A percentile compares a stretch with the other conserved stretches of the same genome.
phyloP scores from a whole-genome alignment of 768 basidiomycete species.

The Pleurotus eryngii region DNA sequence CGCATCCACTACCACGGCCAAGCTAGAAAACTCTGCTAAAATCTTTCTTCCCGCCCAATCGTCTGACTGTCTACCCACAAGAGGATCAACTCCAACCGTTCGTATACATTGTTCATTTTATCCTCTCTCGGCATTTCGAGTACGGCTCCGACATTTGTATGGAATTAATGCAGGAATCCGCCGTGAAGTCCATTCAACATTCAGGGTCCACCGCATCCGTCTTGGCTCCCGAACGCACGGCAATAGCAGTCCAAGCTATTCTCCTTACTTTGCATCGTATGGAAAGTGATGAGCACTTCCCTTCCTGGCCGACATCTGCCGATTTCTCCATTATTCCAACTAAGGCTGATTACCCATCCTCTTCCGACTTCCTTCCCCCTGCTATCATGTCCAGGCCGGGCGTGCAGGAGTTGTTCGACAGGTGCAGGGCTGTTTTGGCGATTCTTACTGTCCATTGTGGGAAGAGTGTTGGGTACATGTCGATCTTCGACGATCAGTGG shows the following conservation, averaged over 20 bases:
- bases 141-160: slow-evolving; percentile 80
- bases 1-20: slow-evolving; percentile 73
- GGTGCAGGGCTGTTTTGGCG: slow-evolving; percentile 54
- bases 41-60: slow-evolving; percentile 75
- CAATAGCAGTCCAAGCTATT: slow-evolving; percentile 74
- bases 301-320: slow-evolving; percentile 74
- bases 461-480: slow-evolving; percentile 69
- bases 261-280: slow-evolving; percentile 67
- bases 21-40: slow-evolving; percentile 76
- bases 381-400: slow-evolving; percentile 57
- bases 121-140: slow-evolving; percentile 80
- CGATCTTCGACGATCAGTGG: slow-evolving; percentile 86
- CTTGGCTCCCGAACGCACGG: slow-evolving; percentile 68
- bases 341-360: slow-evolving; percentile 67
- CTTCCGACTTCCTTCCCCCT: slow-evolving; percentile 58
- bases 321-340: slow-evolving; percentile 61
- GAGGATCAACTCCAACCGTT: slow-evolving; percentile 81
- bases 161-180: slow-evolving; percentile 73
- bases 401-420: slow-evolving; percentile 70
- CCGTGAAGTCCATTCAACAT: slow-evolving; percentile 39
- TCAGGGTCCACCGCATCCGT: slow-evolving; percentile 36
- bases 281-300: slow-evolving; percentile 67
- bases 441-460: slow-evolving; percentile 57
- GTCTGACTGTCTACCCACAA: slow-evolving; percentile 53
- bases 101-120: slow-evolving; percentile 76